phyloP scores from a whole-genome alignment of 176 grass and related monocot species.

The Carex littledalei region DNA sequence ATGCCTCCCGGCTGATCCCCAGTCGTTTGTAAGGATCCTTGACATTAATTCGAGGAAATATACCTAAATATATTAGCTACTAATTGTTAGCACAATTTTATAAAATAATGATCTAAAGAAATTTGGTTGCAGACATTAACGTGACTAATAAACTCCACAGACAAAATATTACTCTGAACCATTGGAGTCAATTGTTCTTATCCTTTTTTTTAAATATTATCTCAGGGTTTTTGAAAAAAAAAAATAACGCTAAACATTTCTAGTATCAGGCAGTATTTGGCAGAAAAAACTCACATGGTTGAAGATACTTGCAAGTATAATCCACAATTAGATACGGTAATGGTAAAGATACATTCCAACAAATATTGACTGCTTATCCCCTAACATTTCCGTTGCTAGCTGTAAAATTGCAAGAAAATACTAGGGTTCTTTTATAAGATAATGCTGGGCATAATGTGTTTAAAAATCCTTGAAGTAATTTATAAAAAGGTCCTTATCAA shows the following conservation, averaged over 20 bases:
- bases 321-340: neutral
- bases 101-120: neutral
- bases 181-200: neutral
- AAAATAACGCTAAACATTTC: neutral
- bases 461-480: neutral
- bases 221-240: neutral
- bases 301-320: neutral
- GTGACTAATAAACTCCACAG: too few species aligned
- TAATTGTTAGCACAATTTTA: neutral
- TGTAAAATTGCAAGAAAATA: neutral
- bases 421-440: neutral
- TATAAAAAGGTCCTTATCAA: neutral
- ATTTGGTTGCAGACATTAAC: neutral
- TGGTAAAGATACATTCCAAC: neutral
- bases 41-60: conserved; percentile 80
- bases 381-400: neutral
- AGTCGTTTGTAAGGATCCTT: conserved; percentile 83
- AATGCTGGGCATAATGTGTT: neutral
- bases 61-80: conserved; percentile 47
- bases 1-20: conserved; percentile 85
- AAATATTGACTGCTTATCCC: neutral
- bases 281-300: neutral
- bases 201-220: neutral
- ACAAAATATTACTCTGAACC: neutral
- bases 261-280: neutral